Evolutionary conservation across 2,329 filamentous ascomycete genomes (phyloP).

Genomic region (Amesomyces nigricolor): DNA sequence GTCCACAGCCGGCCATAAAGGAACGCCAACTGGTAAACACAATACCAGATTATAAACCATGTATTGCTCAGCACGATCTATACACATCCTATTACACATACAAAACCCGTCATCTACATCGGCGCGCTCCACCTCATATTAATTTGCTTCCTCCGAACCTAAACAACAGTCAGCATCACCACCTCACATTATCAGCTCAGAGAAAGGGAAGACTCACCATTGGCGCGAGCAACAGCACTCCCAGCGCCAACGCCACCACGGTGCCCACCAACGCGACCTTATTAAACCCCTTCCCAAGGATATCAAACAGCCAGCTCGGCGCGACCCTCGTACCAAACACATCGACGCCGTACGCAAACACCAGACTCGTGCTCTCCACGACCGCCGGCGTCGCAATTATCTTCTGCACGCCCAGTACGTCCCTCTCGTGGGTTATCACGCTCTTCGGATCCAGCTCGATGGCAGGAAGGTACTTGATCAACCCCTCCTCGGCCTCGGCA

Average conservation of each 20-base stretch:
- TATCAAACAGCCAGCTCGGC: slow-evolving; percentile 88
- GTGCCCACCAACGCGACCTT: slow-evolving; percentile 80
- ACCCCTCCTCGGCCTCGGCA: slow-evolving; percentile 75
- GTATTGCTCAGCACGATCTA: background rate
- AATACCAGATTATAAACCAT: background rate
- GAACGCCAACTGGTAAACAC: too few relatives aligned
- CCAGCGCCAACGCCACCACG: slow-evolving; percentile 70
- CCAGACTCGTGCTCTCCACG: slow-evolving; percentile 85
- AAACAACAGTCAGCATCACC: slow-evolving; percentile 30
- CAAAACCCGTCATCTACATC: slow-evolving; percentile 19
- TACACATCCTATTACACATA: background rate
- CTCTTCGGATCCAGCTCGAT: slow-evolving; percentile 80
- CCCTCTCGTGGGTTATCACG: slow-evolving; percentile 73
- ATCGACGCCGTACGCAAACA: slow-evolving; percentile 85
- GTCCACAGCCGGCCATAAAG: too few relatives aligned
- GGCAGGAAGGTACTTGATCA: slow-evolving; percentile 67
- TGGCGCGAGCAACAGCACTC: slow-evolving; percentile 73
- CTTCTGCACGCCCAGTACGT: slow-evolving; percentile 67
- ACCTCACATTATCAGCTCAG: background rate
- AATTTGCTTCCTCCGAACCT: slow-evolving; percentile 63
- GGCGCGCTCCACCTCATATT: slow-evolving; percentile 54
- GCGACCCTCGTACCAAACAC: slow-evolving; percentile 80
- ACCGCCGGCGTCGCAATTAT: slow-evolving; percentile 72
- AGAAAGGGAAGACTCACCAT: slow-evolving; percentile 59
- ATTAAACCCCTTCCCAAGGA: slow-evolving; percentile 89